Evolutionary conservation across 306 rosid species (phyloP).

Genomic region (Glycine latifolia): DNA sequence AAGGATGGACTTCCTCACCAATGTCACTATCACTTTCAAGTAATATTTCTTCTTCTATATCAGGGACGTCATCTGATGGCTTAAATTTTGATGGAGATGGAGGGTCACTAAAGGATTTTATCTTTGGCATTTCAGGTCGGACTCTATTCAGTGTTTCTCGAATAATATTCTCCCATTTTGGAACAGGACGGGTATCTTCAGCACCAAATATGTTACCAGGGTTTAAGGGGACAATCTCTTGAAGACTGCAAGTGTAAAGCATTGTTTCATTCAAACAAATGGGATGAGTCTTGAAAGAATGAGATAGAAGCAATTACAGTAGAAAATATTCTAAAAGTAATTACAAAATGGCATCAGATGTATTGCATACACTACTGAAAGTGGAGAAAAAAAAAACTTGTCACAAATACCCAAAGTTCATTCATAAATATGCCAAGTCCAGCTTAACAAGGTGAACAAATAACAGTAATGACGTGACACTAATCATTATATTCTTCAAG

Average conservation of each 20-base stretch:
- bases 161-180: slow-evolving; percentile 85
- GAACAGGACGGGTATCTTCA: slow-evolving; percentile 87
- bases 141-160: slow-evolving; percentile 82
- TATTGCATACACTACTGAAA: neutral
- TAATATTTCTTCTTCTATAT: slow-evolving; percentile 84
- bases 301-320: slow-evolving; percentile 34
- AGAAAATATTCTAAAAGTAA: slow-evolving; percentile 4
- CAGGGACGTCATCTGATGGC: slow-evolving; percentile 71
- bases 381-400: slow-evolving; percentile 5
- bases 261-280: slow-evolving; percentile 40
- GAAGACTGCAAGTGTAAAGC: slow-evolving; percentile 71
- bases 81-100: slow-evolving; percentile 97
- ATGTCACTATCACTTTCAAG: slow-evolving; percentile 83
- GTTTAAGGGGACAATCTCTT: slow-evolving; percentile 96
- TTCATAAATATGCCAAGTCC: slow-evolving; percentile 16
- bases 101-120: slow-evolving; percentile 91
- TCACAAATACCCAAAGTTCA: neutral
- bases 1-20: slow-evolving; percentile 91
- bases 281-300: slow-evolving; percentile 29
- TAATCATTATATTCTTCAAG: slow-evolving; percentile 5
- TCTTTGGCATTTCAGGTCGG: slow-evolving; percentile 59
- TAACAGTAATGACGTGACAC: neutral
- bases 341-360: neutral
- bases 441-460: slow-evolving; percentile 2
- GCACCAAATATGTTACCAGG: slow-evolving; percentile 95